Percentiles rank a stretch among this genome's conserved stretches.
Evolutionary conservation across 2,329 filamentous ascomycete genomes (phyloP).

Genomic region (Epichloe sp.): DNA sequence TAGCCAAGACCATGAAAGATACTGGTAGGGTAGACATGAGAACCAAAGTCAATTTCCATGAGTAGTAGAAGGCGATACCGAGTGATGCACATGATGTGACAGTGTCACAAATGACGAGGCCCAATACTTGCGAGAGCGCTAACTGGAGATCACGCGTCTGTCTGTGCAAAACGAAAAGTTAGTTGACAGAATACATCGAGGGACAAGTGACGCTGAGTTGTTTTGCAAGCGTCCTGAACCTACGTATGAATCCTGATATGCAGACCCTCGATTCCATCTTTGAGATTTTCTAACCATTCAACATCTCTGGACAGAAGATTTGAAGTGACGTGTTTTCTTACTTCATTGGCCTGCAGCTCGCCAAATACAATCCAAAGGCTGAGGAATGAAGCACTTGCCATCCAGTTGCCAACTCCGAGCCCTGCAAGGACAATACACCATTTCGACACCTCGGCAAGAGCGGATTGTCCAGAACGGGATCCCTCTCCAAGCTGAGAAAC

Average conservation of each 20-base stretch:
- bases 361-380: slow-evolving; percentile 64
- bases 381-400: slow-evolving; percentile 54
- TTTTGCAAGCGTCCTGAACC: slow-evolving; percentile 14
- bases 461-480: slow-evolving; percentile 29
- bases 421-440: slow-evolving; percentile 51
- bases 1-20: slow-evolving; percentile 44
- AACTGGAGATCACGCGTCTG: slow-evolving; percentile 72
- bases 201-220: background rate
- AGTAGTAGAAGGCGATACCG: slow-evolving; percentile 60
- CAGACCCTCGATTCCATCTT: slow-evolving; percentile 59
- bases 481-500: slow-evolving; percentile 55
- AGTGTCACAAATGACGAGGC: slow-evolving; percentile 50
- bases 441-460: slow-evolving; percentile 41
- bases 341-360: slow-evolving; percentile 60
- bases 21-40: slow-evolving; percentile 62
- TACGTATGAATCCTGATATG: slow-evolving; percentile 63
- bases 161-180: slow-evolving; percentile 28
- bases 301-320: slow-evolving; percentile 61
- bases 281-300: slow-evolving; percentile 66
- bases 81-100: slow-evolving; percentile 55
- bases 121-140: slow-evolving; percentile 68
- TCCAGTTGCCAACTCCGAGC: slow-evolving; percentile 52
- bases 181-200: background rate
- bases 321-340: slow-evolving; percentile 51
- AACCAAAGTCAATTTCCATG: slow-evolving; percentile 74